A percentile compares a stretch with the other conserved stretches of the same genome.
Evolutionary conservation across 1,139 yeast genomes (phyloP).

Genomic region (Yamadazyma trypodendri): DNA sequence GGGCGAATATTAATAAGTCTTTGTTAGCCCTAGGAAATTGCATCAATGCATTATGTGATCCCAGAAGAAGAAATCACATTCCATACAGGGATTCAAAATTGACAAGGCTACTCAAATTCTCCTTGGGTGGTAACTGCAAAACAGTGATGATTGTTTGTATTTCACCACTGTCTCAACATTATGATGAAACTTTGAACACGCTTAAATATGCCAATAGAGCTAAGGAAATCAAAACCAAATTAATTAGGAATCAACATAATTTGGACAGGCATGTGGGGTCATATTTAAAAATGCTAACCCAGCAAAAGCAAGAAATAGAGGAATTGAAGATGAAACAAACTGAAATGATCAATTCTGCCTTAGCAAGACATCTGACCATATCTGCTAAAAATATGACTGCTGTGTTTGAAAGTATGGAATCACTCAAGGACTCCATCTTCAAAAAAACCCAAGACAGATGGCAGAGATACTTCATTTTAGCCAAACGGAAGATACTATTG

Average conservation of each 20-base stretch:
- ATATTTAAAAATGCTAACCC: conserved; percentile 80
- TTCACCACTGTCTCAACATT: conserved; percentile 81
- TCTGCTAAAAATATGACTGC: conserved; percentile 36
- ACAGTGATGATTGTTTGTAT: conserved; percentile 95
- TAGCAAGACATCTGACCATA: conserved; percentile 28
- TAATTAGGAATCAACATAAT: conserved; percentile 71
- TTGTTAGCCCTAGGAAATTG: conserved; percentile 89
- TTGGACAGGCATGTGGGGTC: conserved; percentile 86
- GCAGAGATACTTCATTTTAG: conserved; percentile 50
- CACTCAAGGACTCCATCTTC: conserved; percentile 35
- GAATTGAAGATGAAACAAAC: conserved; percentile 60
- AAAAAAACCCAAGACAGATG: conserved; percentile 45
- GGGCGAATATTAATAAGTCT: conserved; percentile 89
- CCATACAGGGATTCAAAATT: conserved; percentile 91
- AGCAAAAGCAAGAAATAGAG: conserved; percentile 76
- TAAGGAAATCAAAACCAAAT: conserved; percentile 82
- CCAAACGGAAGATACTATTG: conserved; percentile 56
- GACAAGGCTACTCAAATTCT: conserved; percentile 80
- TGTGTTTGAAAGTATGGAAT: conserved; percentile 41
- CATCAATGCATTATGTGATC: conserved; percentile 85
- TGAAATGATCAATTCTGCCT: conserved; percentile 34
- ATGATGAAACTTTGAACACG: conserved; percentile 89
- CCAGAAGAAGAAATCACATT: conserved; percentile 65
- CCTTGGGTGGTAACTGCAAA: conserved; percentile 92
- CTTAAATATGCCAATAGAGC: conserved; percentile 90